phyloP scores from a whole-genome alignment of 2,329 filamentous ascomycete genomes.

The Magnaporthales sp. region DNA sequence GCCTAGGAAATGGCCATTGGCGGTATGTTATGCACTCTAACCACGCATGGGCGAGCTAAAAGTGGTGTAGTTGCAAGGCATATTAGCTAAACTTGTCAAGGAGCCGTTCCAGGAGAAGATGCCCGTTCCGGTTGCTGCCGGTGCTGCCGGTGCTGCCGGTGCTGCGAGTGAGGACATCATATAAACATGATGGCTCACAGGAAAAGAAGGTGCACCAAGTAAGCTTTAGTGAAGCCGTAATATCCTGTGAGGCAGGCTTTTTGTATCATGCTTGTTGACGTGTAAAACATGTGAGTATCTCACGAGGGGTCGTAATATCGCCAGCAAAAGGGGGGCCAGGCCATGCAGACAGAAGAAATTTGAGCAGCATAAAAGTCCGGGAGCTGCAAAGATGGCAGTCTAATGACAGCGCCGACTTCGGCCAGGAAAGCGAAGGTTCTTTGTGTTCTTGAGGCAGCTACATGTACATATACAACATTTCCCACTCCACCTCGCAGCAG shows the following conservation, averaged over 20 bases:
- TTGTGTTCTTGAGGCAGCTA: neutral
- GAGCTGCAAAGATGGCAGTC: neutral
- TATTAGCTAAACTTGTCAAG: neutral
- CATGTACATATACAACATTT: neutral
- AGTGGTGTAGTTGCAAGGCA: neutral
- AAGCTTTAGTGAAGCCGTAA: neutral
- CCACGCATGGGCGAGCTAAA: neutral
- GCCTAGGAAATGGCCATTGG: no score
- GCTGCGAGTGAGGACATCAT: no score
- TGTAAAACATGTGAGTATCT: neutral
- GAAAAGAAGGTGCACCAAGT: no score
- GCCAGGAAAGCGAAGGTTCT: neutral
- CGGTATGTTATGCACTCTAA: neutral
- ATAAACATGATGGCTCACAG: neutral
- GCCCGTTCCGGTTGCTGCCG: no score
- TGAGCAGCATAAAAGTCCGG: neutral
- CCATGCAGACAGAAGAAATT: neutral
- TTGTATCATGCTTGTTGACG: neutral
- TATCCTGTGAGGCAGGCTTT: neutral
- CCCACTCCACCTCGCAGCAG: neutral
- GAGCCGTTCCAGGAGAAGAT: neutral
- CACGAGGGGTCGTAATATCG: neutral
- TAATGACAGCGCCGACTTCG: neutral
- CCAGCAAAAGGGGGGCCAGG: neutral
- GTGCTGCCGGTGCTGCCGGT: no score